These are phyloP conservation scores for Podaxis carcinomalis DNA, from an alignment of 768 basidiomycete genomes.

Conservation along the genomic window DNA sequence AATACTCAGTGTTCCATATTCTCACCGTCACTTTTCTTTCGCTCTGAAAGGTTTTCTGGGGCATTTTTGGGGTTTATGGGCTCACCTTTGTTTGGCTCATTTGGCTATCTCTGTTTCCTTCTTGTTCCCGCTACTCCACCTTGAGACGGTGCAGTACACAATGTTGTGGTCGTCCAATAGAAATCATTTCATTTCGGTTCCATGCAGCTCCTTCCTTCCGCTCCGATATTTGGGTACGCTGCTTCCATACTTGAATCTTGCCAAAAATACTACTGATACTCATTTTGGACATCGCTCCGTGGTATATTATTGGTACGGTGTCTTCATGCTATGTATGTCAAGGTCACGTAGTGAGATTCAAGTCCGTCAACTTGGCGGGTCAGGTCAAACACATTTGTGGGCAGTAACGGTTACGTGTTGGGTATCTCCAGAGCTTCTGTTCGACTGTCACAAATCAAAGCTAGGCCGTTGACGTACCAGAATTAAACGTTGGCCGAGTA, in stretches of 20 bases:
- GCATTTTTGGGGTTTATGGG: neutral
- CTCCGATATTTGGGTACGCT: neutral
- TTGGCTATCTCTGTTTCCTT: neutral
- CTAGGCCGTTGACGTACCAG: too few species aligned
- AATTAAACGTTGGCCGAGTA: too few species aligned
- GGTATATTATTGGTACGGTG: slow-evolving; percentile 1
- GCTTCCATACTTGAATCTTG: neutral
- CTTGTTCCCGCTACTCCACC: neutral
- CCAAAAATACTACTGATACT: neutral
- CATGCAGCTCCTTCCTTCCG: neutral
- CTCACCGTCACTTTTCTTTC: slow-evolving; percentile 1
- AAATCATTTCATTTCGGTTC: neutral
- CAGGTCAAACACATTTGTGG: neutral
- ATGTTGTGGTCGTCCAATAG: neutral
- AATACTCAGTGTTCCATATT: neutral
- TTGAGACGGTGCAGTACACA: neutral
- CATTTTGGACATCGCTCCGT: neutral
- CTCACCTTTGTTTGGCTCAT: neutral
- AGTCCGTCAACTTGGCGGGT: neutral
- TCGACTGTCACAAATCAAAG: neutral
- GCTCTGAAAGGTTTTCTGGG: neutral
- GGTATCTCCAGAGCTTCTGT: neutral
- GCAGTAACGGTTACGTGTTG: neutral
- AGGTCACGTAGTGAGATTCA: neutral
- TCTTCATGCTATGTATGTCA: neutral